Base-by-base conservation (phyloP, 2,329 filamentous ascomycete genomes). In the Penicillium olsonii region DNA sequence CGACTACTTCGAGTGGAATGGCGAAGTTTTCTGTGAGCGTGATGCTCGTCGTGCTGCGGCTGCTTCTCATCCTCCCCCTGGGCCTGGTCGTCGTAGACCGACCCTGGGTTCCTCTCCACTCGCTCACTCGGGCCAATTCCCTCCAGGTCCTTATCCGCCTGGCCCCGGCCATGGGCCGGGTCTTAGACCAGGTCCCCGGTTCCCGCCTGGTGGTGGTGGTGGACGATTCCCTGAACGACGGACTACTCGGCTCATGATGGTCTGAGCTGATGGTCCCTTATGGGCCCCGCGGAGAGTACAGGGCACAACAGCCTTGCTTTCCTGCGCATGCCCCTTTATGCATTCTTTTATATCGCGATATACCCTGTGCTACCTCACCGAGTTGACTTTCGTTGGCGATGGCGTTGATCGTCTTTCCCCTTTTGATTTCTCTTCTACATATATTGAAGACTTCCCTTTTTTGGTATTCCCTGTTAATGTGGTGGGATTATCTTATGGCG, bases 1-100 rank as follows among this genome's bases (percentile, higher is more conserved):
- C 37, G 92, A 94, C 54, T 97, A 97, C 69, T 96, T 94, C 63
- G 92, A 97, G 68, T 87, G 96, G 59, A 84, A 83, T 34, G 89
- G 89, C 19, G 79, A 77, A 37, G 84, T 88, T 0, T 96, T 88
- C 67, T 99, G 92, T 69, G 92, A 97, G 70, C 83, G 85, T 37
- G 91, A 97, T 67, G 92, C 91, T 4, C 85, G 85, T 68, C 76
- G 79, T 47, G 77, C 76, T n/a, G 74, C 72, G 37, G 62, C 73
- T 27, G 54, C 54, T 9, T 55, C 50, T 20, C 37, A 58, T 12
- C 59, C 69, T 53, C 59, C 66, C 12, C 31, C 43, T 24, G 29
- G 29, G 4, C 9, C 42, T 44, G 72, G 70, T 33, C 71, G 63
- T 31, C 73, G 57, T n/a, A 63, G 67, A 14, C 67, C 70, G 5